A percentile compares a stretch with the other conserved stretches of the same genome.
Conservation (phyloP, 306 rosid genomes). For the Cucurbita pepo region DNA sequence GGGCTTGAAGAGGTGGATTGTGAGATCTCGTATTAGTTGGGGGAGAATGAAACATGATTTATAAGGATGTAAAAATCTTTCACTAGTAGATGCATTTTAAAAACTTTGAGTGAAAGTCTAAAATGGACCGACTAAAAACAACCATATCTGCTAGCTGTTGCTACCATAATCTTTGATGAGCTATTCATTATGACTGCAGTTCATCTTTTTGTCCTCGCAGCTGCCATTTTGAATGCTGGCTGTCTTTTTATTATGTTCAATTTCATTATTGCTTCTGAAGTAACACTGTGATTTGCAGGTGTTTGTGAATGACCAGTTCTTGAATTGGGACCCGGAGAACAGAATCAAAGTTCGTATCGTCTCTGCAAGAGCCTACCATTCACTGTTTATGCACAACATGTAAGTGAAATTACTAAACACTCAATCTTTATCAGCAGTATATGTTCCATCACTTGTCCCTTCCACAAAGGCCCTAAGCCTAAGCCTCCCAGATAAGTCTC, state of each 20-base stretch:
- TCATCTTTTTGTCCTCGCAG: too few relatives aligned
- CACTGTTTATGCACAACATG: constrained; percentile 96
- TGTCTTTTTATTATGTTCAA: neutral
- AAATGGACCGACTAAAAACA: too few relatives aligned
- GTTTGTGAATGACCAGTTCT: constrained; percentile 75
- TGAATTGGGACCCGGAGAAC: constrained; percentile 84
- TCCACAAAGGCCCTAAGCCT: constrained; percentile 8
- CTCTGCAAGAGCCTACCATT: constrained; percentile 90
- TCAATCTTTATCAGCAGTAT: constrained; percentile 3
- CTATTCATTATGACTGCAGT: too few relatives aligned
- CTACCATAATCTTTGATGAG: neutral
- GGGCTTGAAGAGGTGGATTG: too few relatives aligned
- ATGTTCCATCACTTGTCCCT: constrained; percentile 1
- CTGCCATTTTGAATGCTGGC: neutral
- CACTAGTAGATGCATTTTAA: too few relatives aligned
- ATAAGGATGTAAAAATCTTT: too few relatives aligned
- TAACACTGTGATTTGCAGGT: constrained; percentile 30
- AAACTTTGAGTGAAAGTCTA: too few relatives aligned
- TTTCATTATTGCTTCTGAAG: neutral
- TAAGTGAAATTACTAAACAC: constrained; percentile 26
- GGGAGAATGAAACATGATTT: too few relatives aligned
- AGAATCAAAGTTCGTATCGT: constrained; percentile 76
- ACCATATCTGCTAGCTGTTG: too few relatives aligned
- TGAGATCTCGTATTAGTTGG: too few relatives aligned
- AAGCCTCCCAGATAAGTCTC: constrained; percentile 3